Conservation (phyloP, 495 filamentous ascomycete genomes). For the Hypoxylon intermedium region DNA sequence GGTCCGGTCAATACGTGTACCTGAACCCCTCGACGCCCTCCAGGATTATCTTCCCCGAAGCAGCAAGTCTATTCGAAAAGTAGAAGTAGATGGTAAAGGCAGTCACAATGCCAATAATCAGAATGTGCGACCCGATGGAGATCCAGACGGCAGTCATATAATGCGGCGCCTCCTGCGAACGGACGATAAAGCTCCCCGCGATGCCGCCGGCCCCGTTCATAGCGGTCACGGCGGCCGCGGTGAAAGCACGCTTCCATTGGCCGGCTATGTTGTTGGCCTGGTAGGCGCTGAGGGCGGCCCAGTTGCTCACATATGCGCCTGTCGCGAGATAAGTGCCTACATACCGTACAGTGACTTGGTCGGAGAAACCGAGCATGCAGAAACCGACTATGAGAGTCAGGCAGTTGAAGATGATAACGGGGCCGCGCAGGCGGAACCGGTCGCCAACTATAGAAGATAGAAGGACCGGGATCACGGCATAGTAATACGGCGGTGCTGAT, state of each 20-base stretch:
- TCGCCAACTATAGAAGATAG: conserved; percentile 74
- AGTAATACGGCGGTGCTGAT: conserved; percentile 80
- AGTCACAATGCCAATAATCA: conserved; percentile 69
- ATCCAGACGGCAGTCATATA: conserved; percentile 77
- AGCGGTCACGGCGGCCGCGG: conserved; percentile 70
- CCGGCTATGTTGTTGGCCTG: conserved; percentile 72
- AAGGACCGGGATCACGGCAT: conserved; percentile 72
- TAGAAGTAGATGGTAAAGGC: conserved; percentile 69
- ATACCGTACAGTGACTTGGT: conserved; percentile 73
- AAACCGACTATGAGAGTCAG: conserved; percentile 75
- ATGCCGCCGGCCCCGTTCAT: conserved; percentile 79
- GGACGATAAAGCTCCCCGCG: conserved; percentile 77
- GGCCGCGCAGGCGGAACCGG: conserved; percentile 67
- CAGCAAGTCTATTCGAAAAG: conserved; percentile 62
- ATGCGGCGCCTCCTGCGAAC: conserved; percentile 68
- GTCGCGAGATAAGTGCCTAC: conserved; percentile 77
- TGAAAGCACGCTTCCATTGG: conserved; percentile 80
- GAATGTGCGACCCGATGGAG: conserved; percentile 72
- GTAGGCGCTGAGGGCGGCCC: conserved; percentile 78
- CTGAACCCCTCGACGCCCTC: conserved; percentile 64
- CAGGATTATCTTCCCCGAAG: conserved; percentile 54
- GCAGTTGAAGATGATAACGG: conserved; percentile 76
- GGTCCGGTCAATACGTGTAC: conserved; percentile 61
- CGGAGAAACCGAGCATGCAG: conserved; percentile 74
- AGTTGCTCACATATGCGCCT: conserved; percentile 80